Conservation (phyloP, 2,329 filamentous ascomycete genomes). For the Paecilomyces variotii region DNA sequence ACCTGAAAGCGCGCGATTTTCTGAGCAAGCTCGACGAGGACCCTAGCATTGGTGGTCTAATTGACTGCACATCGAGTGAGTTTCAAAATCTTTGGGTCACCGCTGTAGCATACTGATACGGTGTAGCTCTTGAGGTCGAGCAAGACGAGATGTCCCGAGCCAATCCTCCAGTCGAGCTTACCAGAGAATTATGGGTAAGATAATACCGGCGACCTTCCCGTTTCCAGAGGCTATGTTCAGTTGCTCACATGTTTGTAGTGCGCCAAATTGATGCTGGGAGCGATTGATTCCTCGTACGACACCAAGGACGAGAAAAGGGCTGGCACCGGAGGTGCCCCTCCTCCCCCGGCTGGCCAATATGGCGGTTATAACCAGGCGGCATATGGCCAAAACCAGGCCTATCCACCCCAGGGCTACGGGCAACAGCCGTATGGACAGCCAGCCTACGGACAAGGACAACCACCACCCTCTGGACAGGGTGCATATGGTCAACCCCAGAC, state of each 20-base stretch:
- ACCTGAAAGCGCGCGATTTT: conserved; percentile 57
- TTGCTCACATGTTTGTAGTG: conserved; percentile 32
- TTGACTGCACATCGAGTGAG: conserved; percentile 63
- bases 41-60: conserved; percentile 51
- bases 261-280: conserved; percentile 59
- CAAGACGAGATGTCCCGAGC: conserved; percentile 58
- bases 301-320: conserved; percentile 54
- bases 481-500: conserved; percentile 13
- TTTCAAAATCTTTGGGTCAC: conserved; percentile 7
- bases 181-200: conserved; percentile 60
- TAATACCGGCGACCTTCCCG: too few species aligned
- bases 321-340: conserved; percentile 18
- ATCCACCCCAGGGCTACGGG: conserved; percentile 13
- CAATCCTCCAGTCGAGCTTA: conserved; percentile 54
- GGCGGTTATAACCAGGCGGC: conserved; percentile 19
- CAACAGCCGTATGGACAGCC: conserved; percentile 14
- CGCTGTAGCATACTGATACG: neutral
- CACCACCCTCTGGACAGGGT: conserved; percentile 1
- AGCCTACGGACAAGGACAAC: conserved; percentile 12
- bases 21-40: conserved; percentile 57
- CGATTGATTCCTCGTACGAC: conserved; percentile 59
- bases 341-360: conserved; percentile 29
- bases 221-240: too few species aligned
- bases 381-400: conserved; percentile 14
- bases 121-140: conserved; percentile 57